A percentile compares a stretch with the other conserved stretches of the same genome.
Conservation (phyloP, 495 filamentous ascomycete species). For the Thermothielavioides terrestris region DNA sequence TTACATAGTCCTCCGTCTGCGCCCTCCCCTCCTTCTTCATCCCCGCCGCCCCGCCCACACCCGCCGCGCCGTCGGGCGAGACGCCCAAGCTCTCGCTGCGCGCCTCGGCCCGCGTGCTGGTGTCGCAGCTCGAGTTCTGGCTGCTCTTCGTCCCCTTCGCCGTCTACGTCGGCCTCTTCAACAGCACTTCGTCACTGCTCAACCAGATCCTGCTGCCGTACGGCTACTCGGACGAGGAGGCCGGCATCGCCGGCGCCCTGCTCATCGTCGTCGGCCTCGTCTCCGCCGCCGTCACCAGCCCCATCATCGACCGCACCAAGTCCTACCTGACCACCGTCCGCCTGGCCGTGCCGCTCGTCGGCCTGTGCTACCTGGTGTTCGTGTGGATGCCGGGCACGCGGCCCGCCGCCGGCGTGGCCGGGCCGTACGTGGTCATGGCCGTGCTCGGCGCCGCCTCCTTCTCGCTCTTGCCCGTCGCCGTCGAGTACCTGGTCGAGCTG, state of each 20-base stretch:
- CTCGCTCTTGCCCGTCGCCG: conserved; percentile 66
- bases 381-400: conserved; percentile 71
- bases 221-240: conserved; percentile 67
- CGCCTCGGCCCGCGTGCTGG: conserved; percentile 42
- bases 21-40: conserved; percentile 79
- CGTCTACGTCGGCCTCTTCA: conserved; percentile 88
- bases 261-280: conserved; percentile 88
- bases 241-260: conserved; percentile 81
- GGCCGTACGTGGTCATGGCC: conserved; percentile 60
- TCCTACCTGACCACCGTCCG: conserved; percentile 68
- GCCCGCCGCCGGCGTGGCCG: conserved; percentile 42
- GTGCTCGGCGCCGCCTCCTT: conserved; percentile 78
- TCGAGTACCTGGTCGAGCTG: conserved; percentile 81
- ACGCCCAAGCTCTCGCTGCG: conserved; percentile 45
- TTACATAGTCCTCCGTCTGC: conserved; percentile 55
- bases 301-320: conserved; percentile 78
- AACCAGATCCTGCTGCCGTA: conserved; percentile 86
- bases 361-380: conserved; percentile 60
- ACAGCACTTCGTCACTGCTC: conserved; percentile 76
- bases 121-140: conserved; percentile 57
- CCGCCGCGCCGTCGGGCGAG: conserved; percentile 40
- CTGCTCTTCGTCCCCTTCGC: conserved; percentile 67
- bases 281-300: conserved; percentile 61
- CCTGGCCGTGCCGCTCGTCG: conserved; percentile 66
- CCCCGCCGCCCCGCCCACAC: conserved; percentile 69